Base-by-base conservation (phyloP, 78 protist genomes). In the Speleostelium caveatum region DNA sequence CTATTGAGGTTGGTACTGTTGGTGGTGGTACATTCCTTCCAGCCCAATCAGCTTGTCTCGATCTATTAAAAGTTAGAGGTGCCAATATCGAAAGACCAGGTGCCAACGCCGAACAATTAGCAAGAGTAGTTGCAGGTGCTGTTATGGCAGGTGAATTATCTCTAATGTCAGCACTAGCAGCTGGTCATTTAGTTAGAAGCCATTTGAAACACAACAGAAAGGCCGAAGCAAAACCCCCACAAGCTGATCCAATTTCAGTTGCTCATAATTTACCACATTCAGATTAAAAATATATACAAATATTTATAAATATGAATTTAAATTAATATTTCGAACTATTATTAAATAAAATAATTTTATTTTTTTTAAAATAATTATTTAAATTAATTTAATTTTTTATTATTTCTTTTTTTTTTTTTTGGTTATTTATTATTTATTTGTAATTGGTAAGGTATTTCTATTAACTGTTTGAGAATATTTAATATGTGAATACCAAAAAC, bases 11-110 rank as follows among this genome's bases (percentile, higher is more conserved):
- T 24, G 99, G 99, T 32, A 97, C 98, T 17, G 96, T 98, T 56
- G 99, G 99, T 49, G 99, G 99, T 51, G 99, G 99, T 22, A 98
- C 99, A 2, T 17, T 12, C 16, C 95, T 98, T 12, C 93, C 94
- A 10, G 94, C 97, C n/a, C 99, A 98, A 89, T 0, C 65, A 7
- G 96, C 97, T 8, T 74, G 93, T 35, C 94, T 98, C 12, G 93
- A 88, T 42, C 60, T 98, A 62, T 35, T 97, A 12, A 97, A 96
- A 30, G 53, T 89, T 42, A 60, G 73, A 59, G 99, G 99, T 51
- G 62, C 98, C 28, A 39, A 72, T 10, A 45, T 62, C 26, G 74
- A 60, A 35, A 58, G 53, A n/a, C 86, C 94, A 49, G 94, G 94
- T 76, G 73, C 73, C 1, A 91, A 94, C 87, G 90, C 98, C 32